Evolutionary conservation across 768 basidiomycete genomes (phyloP).

Genomic region (Mycena venus): DNA sequence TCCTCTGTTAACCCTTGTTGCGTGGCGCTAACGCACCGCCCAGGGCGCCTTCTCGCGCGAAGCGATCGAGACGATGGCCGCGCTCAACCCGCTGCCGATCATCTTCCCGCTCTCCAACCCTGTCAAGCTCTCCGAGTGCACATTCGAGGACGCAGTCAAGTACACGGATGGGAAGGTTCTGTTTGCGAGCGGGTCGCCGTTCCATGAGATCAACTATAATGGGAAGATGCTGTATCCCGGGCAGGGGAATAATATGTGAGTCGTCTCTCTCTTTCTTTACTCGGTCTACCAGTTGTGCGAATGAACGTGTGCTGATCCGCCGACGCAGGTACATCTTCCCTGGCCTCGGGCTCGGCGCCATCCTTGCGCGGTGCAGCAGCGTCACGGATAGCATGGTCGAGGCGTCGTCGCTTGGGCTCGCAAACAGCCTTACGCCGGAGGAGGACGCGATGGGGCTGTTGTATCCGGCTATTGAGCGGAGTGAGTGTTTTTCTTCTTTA

Average conservation of each 20-base stretch:
- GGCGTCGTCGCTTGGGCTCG: slow-evolving; percentile 85
- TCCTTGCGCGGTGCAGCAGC: slow-evolving; percentile 73
- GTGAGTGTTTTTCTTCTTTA: slow-evolving; percentile 48
- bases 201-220: slow-evolving; percentile 71
- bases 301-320: slow-evolving; percentile 15
- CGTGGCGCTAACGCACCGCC: too few species aligned
- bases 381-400: slow-evolving; percentile 94
- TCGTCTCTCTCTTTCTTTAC: slow-evolving; percentile 56
- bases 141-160: slow-evolving; percentile 80
- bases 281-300: neutral
- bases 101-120: slow-evolving; percentile 96
- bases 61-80: slow-evolving; percentile 83
- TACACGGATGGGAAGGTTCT: slow-evolving; percentile 82
- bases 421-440: slow-evolving; percentile 76
- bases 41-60: slow-evolving; percentile 82
- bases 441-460: slow-evolving; percentile 78
- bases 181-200: slow-evolving; percentile 92
- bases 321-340: slow-evolving; percentile 46
- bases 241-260: slow-evolving; percentile 97
- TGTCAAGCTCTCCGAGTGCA: slow-evolving; percentile 83
- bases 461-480: slow-evolving; percentile 87
- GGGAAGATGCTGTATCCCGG: slow-evolving; percentile 78
- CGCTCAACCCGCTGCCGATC: slow-evolving; percentile 86
- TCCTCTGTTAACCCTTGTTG: too few species aligned
- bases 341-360: slow-evolving; percentile 85